A percentile compares a stretch with the other conserved stretches of the same genome.
These are phyloP conservation scores for Neocatenulostroma microsporum DNA, from an alignment of 2,329 filamentous ascomycete genomes.

Conservation along the genomic window DNA sequence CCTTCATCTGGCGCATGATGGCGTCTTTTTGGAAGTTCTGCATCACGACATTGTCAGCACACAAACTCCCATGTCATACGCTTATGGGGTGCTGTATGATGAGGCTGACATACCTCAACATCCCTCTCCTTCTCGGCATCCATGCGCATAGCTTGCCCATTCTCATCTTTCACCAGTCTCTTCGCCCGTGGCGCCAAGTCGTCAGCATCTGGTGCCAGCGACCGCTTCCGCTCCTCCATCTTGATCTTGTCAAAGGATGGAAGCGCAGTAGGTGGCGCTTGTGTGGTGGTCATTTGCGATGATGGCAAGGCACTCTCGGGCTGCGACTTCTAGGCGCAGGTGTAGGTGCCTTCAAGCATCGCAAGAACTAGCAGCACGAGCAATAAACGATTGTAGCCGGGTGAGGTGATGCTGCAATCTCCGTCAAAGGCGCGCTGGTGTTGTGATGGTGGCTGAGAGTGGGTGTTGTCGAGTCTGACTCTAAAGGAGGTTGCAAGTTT, in stretches of 20 bases:
- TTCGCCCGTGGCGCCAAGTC: conserved; percentile 85
- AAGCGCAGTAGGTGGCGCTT: conserved; percentile 30
- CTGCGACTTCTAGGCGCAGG: conserved; percentile 1
- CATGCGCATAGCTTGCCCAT: conserved; percentile 61
- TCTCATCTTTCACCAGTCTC: conserved; percentile 69
- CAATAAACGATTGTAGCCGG: too few species aligned
- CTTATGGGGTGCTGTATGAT: too few species aligned
- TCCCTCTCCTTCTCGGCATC: conserved; percentile 61
- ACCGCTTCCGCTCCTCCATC: conserved; percentile 99
- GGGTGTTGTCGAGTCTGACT: too few species aligned
- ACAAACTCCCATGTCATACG: too few species aligned
- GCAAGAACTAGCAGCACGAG: too few species aligned
- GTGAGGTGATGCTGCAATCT: too few species aligned
- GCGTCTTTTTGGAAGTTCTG: conserved; percentile 93
- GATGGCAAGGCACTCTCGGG: neutral
- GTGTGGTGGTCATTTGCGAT: conserved; percentile 13
- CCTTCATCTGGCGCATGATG: conserved; percentile 93
- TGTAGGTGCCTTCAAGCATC: conserved; percentile 1
- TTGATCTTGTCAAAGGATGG: conserved; percentile 74
- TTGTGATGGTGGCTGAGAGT: too few species aligned
- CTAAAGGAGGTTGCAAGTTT: too few species aligned
- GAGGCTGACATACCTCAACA: conserved; percentile 63
- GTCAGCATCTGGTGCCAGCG: conserved; percentile 69
- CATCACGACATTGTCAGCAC: too few species aligned
- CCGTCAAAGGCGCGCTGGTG: too few species aligned